phyloP scores from a whole-genome alignment of 1,284 basidiomycete species.

The Thelephora terrestris region DNA sequence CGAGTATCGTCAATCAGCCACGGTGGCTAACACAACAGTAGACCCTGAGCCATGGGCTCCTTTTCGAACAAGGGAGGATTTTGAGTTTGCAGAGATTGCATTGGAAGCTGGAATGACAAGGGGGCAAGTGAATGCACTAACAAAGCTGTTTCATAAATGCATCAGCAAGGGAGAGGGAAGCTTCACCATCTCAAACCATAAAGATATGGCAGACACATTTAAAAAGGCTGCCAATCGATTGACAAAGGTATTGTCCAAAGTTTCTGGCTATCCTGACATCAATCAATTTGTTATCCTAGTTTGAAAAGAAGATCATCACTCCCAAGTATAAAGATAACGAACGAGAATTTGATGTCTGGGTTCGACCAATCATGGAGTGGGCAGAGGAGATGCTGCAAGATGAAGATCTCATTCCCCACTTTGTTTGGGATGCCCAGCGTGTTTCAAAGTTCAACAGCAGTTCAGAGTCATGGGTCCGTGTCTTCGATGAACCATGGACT shows the following conservation, averaged over 20 bases:
- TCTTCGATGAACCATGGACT: conserved; percentile 27
- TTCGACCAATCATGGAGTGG: background rate
- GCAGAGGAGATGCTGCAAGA: conserved; percentile 8
- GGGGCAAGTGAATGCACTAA: conserved; percentile 11
- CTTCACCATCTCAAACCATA: conserved; percentile 5
- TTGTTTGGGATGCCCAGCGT: conserved; percentile 16
- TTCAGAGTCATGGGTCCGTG: conserved; percentile 14
- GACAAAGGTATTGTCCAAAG: conserved; percentile 4
- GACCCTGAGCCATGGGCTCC: conserved; percentile 6
- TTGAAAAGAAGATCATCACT: conserved; percentile 4
- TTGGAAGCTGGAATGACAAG: conserved; percentile 13
- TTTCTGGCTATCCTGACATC: background rate
- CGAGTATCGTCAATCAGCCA: background rate
- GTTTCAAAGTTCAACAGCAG: conserved; percentile 21
- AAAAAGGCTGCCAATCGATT: conserved; percentile 2
- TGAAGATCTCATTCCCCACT: conserved; percentile 11
- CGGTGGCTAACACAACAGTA: background rate
- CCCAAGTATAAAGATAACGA: too few species aligned
- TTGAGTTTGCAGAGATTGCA: conserved; percentile 18
- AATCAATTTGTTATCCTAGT: conserved; percentile 4
- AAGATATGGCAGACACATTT: conserved; percentile 7
- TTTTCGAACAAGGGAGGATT: conserved; percentile 16
- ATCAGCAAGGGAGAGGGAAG: background rate
- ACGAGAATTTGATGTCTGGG: conserved; percentile 9
- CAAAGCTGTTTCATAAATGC: conserved; percentile 11